A percentile compares a stretch with the other conserved stretches of the same genome.
Evolutionary conservation across 176 grass and related monocot genomes (phyloP).

Genomic region (Typha latifolia): DNA sequence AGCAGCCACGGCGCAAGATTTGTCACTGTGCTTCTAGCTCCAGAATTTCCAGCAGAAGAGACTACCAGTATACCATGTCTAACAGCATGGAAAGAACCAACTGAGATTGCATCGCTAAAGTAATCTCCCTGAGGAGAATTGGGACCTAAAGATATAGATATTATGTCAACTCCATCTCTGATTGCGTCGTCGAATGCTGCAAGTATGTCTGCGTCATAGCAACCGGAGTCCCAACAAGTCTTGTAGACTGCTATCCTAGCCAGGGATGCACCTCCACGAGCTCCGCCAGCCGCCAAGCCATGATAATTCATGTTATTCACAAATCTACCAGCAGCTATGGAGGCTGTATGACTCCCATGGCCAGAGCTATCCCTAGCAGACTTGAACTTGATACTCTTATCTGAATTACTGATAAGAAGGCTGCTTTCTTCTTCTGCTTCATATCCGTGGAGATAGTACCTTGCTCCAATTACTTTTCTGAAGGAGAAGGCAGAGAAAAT

Average conservation of each 20-base stretch:
- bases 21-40: constrained; percentile 15
- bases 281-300: constrained; percentile 16
- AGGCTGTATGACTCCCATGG: constrained; percentile 20
- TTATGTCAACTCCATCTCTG: constrained; percentile 16
- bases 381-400: constrained; percentile 9
- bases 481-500: background rate
- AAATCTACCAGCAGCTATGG: constrained; percentile 11
- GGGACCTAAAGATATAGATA: constrained; percentile 17
- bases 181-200: constrained; percentile 21
- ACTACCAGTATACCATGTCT: constrained; percentile 16
- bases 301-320: constrained; percentile 19
- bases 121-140: constrained; percentile 19
- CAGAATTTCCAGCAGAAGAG: constrained; percentile 23
- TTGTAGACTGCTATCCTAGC: constrained; percentile 24
- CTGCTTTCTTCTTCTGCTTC: constrained; percentile 9
- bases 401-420: background rate
- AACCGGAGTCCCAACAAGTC: constrained; percentile 19
- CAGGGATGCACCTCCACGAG: constrained; percentile 18
- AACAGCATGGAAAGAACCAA: constrained; percentile 19
- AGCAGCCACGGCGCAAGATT: constrained; percentile 22
- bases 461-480: constrained; percentile 24
- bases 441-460: constrained; percentile 14
- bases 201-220: constrained; percentile 19
- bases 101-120: constrained; percentile 15
- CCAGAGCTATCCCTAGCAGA: constrained; percentile 23